Percentiles rank a stretch among this genome's conserved stretches.
Evolutionary conservation across 768 basidiomycete genomes (phyloP).

Genomic region (Suillus weaverae): DNA sequence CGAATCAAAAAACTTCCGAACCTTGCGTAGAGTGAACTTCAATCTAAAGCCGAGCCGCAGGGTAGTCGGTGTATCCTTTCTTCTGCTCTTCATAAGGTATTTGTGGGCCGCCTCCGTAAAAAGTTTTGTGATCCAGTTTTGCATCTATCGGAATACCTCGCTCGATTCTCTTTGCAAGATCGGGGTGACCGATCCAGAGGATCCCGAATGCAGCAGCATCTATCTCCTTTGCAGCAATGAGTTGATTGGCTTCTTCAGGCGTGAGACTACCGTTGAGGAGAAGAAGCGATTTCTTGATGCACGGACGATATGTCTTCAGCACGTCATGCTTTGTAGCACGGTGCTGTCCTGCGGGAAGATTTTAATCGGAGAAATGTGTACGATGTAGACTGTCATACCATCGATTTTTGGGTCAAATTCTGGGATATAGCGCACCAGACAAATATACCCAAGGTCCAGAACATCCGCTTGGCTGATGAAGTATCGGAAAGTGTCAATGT

Average conservation of each 20-base stretch:
- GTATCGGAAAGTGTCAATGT: constrained; percentile 42
- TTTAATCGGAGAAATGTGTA: neutral
- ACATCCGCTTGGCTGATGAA: constrained; percentile 42
- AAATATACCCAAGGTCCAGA: constrained; percentile 31
- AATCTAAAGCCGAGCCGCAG: constrained; percentile 18
- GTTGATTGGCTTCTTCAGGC: neutral
- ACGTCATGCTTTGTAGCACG: constrained; percentile 42
- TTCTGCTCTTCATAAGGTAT: constrained; percentile 18
- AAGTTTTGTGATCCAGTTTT: constrained; percentile 17
- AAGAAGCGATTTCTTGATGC: constrained; percentile 38
- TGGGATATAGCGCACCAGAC: constrained; percentile 21
- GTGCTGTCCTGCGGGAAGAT: constrained; percentile 21
- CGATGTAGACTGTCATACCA: constrained; percentile 13
- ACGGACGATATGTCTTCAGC: constrained; percentile 35
- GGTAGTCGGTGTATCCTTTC: constrained; percentile 42
- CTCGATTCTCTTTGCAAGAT: constrained; percentile 35
- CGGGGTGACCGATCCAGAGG: constrained; percentile 41
- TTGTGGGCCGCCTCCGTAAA: constrained; percentile 27
- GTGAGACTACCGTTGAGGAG: constrained; percentile 39
- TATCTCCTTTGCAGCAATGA: constrained; percentile 19
- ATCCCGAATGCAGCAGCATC: constrained; percentile 11
- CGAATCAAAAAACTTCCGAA: neutral
- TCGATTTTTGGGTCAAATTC: constrained; percentile 22
- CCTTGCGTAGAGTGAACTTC: neutral
- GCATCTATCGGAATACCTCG: constrained; percentile 15